Conservation (phyloP, 2,329 filamentous ascomycete species). For the Aplosporella prunicola region DNA sequence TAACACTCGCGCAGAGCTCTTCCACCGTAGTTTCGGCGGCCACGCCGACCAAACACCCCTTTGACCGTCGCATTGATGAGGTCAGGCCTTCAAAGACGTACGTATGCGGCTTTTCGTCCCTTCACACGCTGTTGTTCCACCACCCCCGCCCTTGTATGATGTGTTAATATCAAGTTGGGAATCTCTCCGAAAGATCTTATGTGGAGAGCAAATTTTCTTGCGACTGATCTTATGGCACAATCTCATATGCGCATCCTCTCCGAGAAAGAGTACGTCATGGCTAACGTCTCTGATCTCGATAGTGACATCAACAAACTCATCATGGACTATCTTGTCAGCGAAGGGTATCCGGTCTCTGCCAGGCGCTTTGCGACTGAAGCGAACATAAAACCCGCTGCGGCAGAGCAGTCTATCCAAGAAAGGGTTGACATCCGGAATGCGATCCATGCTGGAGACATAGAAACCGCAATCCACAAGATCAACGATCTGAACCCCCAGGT, state of each 20-base stretch:
- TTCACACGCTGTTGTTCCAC: slow-evolving; percentile 20
- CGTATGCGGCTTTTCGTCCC: slow-evolving; percentile 34
- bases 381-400: slow-evolving; percentile 66
- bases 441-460: slow-evolving; percentile 78
- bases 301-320: slow-evolving; percentile 95
- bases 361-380: slow-evolving; percentile 91
- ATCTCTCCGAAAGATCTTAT: slow-evolving; percentile 99
- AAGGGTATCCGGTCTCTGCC: slow-evolving; percentile 87
- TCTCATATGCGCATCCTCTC: slow-evolving; percentile 13
- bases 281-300: slow-evolving; percentile 20
- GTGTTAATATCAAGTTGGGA: slow-evolving; percentile 88
- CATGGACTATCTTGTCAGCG: slow-evolving; percentile 92
- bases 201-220: slow-evolving; percentile 86
- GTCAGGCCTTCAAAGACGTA: slow-evolving; percentile 87
- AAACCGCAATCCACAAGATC: slow-evolving; percentile 73
- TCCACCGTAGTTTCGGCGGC: slow-evolving; percentile 63
- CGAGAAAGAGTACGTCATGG: slow-evolving; percentile 12
- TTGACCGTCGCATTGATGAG: slow-evolving; percentile 73
- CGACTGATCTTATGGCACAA: slow-evolving; percentile 46
- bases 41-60: slow-evolving; percentile 62
- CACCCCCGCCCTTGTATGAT: slow-evolving; percentile 54
- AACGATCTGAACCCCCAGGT: slow-evolving; percentile 91
- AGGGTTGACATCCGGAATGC: slow-evolving; percentile 75
- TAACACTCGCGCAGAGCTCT: slow-evolving; percentile 40
- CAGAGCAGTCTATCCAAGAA: slow-evolving; percentile 62